Base-by-base conservation (phyloP, 2,329 filamentous ascomycete genomes). In the Alternaria brassicicola region DNA sequence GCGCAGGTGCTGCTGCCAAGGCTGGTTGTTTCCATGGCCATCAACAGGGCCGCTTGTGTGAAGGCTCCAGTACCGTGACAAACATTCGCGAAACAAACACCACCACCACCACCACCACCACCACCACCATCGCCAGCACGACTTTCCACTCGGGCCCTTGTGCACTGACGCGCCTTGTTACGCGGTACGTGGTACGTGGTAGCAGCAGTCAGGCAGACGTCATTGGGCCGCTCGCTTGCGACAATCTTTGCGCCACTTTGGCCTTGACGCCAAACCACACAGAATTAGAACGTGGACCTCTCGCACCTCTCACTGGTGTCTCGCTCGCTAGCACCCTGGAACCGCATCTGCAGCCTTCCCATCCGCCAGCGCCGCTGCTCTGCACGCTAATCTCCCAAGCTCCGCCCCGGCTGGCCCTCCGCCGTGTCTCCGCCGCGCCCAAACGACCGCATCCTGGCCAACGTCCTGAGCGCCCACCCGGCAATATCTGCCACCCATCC, bases 401-500 rank as follows among this genome's bases (percentile, higher is more conserved):
- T 43, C 55, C 62, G 60, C 66, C 59, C 61, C 62, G 57, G 57
- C 48, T 66, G 59, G 63, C 68, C 45, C 30, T 63, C 61, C 61
- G 57, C 59, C 59, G 64, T 65, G 63, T 59, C 59, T 63, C 63
- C 56, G 65, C 64, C 56, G 60, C 67, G 53, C 63, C 62, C 54
- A 58, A 47, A 63, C 61, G 55, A 64, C 62, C 60, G 58, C 53
- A 65, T 65, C 61, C 65, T 68, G 65, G 63, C 66, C 58, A 55
- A 52, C 59, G 52, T 42, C 45, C 58, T 38, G 55, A 57, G 55
- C 55, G 59, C 62, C 64, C 54, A 58, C 62, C 63, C 65, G 68
- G 66, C 71, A 69, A 67, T 71, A 67, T 72, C 72, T 72, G 67
- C 73, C 73, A 75, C 55, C 66, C 69, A 64, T 57, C 61, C 69